Conservation (phyloP, 2,329 filamentous ascomycete genomes). For the Aspergillus sp. region DNA sequence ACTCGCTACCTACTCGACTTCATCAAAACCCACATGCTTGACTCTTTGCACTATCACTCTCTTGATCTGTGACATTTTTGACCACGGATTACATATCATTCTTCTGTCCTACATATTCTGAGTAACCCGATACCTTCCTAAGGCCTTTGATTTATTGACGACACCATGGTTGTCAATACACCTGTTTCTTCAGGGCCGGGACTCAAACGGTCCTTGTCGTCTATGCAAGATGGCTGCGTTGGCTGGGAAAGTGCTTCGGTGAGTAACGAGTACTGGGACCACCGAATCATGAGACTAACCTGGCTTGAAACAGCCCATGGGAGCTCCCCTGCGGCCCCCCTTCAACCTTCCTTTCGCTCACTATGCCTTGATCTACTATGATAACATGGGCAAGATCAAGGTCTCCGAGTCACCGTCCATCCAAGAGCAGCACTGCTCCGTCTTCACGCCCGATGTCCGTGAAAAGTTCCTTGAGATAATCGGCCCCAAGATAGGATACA, state of each 20-base stretch:
- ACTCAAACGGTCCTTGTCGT: slow-evolving; percentile 33
- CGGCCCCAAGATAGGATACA: slow-evolving; percentile 30
- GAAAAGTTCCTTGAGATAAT: slow-evolving; percentile 37
- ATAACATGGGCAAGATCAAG: slow-evolving; percentile 33
- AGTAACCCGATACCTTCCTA: background rate
- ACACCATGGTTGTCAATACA: slow-evolving; percentile 31
- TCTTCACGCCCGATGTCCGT: slow-evolving; percentile 37
- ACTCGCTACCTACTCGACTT: background rate
- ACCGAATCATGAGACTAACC: background rate
- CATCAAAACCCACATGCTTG: background rate
- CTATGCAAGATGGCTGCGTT: slow-evolving; percentile 26
- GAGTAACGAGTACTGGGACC: slow-evolving; percentile 9
- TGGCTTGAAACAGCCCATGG: slow-evolving; percentile 27
- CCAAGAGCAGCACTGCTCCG: slow-evolving; percentile 27
- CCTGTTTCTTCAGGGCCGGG: slow-evolving; percentile 21
- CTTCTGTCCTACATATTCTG: background rate
- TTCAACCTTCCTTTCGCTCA: slow-evolving; percentile 32
- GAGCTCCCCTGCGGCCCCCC: slow-evolving; percentile 23
- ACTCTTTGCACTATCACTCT: background rate
- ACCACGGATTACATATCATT: background rate
- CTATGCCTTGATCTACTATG: slow-evolving; percentile 39
- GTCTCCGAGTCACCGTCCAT: slow-evolving; percentile 36
- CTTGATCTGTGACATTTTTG: background rate
- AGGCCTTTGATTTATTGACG: background rate
- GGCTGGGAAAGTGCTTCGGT: slow-evolving; percentile 35